Percentiles rank a stretch among this genome's conserved stretches.
These are phyloP conservation scores for Coprinopsis cinerea DNA, from an alignment of 768 basidiomycete genomes.

Conservation along the genomic window DNA sequence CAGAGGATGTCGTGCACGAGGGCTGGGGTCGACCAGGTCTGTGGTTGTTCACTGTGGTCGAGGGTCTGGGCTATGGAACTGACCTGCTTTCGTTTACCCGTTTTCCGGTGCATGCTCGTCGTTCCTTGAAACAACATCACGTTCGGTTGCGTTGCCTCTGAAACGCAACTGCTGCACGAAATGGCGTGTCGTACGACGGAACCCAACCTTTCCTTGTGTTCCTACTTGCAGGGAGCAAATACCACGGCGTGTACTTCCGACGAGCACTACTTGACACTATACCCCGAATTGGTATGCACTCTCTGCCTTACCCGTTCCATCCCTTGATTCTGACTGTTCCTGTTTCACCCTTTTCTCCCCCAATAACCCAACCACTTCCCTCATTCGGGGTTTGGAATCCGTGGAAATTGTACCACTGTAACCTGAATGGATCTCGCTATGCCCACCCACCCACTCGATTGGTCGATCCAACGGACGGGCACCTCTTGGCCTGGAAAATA, in stretches of 20 bases:
- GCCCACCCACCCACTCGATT: too few species aligned
- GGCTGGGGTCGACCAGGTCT: constrained; percentile 75
- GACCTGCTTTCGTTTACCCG: neutral
- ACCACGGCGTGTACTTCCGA: constrained; percentile 58
- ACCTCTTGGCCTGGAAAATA: too few species aligned
- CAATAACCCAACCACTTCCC: too few species aligned
- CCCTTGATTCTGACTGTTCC: constrained; percentile 2
- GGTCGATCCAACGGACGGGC: too few species aligned
- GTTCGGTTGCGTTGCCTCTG: neutral
- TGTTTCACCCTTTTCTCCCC: neutral
- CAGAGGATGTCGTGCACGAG: constrained; percentile 56
- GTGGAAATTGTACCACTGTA: too few species aligned
- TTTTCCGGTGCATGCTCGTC: neutral
- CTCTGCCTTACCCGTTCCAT: neutral
- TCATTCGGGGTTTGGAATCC: too few species aligned
- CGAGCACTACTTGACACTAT: constrained; percentile 68
- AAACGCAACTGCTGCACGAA: too few species aligned
- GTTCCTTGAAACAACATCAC: neutral
- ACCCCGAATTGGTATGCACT: constrained; percentile 49
- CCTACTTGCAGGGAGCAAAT: constrained; percentile 42
- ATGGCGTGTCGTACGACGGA: too few species aligned
- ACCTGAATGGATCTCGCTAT: too few species aligned
- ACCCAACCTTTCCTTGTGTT: neutral
- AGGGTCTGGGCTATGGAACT: too few species aligned
- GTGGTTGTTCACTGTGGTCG: neutral